phyloP scores from a whole-genome alignment of 352 stramenopile species.

The Phytopythium litorale region DNA sequence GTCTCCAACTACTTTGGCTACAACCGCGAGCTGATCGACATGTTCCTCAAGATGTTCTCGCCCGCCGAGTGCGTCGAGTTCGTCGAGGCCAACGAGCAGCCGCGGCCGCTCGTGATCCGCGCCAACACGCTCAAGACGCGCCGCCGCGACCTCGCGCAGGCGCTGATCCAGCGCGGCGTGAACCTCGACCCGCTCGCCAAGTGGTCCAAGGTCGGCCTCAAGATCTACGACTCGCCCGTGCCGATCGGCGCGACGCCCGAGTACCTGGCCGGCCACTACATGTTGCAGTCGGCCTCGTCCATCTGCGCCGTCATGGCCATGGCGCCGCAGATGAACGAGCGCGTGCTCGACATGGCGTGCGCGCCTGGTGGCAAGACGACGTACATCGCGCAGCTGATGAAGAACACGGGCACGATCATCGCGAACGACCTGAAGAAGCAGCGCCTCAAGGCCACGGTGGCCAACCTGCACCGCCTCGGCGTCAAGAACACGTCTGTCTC shows the following conservation, averaged over 20 bases:
- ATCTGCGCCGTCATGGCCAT: constrained; percentile 99
- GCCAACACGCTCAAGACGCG: constrained; percentile 99
- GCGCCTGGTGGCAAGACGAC: constrained; percentile 99
- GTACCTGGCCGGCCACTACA: constrained; percentile 99
- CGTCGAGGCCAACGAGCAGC: constrained; percentile 97
- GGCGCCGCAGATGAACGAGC: constrained; percentile 94
- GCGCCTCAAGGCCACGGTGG: constrained; percentile 95
- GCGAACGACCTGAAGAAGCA: constrained; percentile 99
- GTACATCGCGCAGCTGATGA: constrained; percentile 99
- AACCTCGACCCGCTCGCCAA: constrained; percentile 97
- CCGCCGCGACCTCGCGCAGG: constrained; percentile 97
- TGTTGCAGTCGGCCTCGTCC: constrained; percentile 98
- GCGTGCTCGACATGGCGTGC: constrained; percentile 97
- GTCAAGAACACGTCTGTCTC: constrained; percentile 98
- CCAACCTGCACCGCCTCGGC: constrained; percentile 98
- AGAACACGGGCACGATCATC: constrained; percentile 98
- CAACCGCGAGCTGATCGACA: constrained; percentile 97
- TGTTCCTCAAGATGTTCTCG: constrained; percentile 97
- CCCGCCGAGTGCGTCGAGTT: constrained; percentile 98
- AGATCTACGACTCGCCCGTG: constrained; percentile 98
- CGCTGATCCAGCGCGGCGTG: constrained; percentile 98
- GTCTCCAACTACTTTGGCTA: constrained; percentile 98
- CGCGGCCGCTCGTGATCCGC: constrained; percentile 97
- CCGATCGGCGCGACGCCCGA: constrained; percentile 99
- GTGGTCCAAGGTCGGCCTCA: constrained; percentile 99